These are phyloP conservation scores for Penicilliopsis zonata DNA, from an alignment of 495 filamentous ascomycete species.

Conservation along the genomic window DNA sequence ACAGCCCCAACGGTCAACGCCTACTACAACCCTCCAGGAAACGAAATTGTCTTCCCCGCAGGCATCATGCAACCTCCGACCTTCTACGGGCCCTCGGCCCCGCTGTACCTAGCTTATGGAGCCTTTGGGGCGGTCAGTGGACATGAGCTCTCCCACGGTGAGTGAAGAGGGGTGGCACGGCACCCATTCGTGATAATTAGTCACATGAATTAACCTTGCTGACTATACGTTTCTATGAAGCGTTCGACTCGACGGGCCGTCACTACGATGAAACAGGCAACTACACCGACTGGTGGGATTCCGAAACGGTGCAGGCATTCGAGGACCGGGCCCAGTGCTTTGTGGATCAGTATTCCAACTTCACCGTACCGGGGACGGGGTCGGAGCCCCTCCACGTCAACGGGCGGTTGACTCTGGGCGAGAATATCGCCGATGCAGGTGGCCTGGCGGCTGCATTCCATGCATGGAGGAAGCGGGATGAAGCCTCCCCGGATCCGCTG, in stretches of 20 bases:
- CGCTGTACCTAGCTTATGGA: slow-evolving; percentile 56
- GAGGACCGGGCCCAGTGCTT: slow-evolving; percentile 57
- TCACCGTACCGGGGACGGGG: slow-evolving; percentile 41
- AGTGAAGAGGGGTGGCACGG: slow-evolving; percentile 2
- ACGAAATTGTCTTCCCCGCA: slow-evolving; percentile 61
- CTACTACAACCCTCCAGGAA: slow-evolving; percentile 51
- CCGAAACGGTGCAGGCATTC: slow-evolving; percentile 49
- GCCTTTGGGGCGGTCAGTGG: slow-evolving; percentile 60
- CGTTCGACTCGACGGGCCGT: slow-evolving; percentile 58
- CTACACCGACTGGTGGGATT: slow-evolving; percentile 60
- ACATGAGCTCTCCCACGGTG: slow-evolving; percentile 61
- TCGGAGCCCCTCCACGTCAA: slow-evolving; percentile 53
- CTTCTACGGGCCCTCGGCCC: slow-evolving; percentile 49
- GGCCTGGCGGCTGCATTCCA: slow-evolving; percentile 53
- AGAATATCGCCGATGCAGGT: slow-evolving; percentile 70
- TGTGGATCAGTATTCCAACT: slow-evolving; percentile 55
- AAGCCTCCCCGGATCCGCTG: slow-evolving; percentile 36
- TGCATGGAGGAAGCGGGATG: slow-evolving; percentile 52
- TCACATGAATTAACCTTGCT: not conserved
- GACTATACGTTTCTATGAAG: slow-evolving; percentile 15
- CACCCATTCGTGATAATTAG: too few relatives aligned
- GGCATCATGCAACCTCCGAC: slow-evolving; percentile 63
- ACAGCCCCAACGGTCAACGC: slow-evolving; percentile 50
- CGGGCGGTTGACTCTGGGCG: slow-evolving; percentile 53
- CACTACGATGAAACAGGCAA: slow-evolving; percentile 58